A percentile compares a stretch with the other conserved stretches of the same genome.
These are phyloP conservation scores for Mortierella alpina DNA, from an alignment of 192 early-diverging fungal genomes.

Conservation along the genomic window DNA sequence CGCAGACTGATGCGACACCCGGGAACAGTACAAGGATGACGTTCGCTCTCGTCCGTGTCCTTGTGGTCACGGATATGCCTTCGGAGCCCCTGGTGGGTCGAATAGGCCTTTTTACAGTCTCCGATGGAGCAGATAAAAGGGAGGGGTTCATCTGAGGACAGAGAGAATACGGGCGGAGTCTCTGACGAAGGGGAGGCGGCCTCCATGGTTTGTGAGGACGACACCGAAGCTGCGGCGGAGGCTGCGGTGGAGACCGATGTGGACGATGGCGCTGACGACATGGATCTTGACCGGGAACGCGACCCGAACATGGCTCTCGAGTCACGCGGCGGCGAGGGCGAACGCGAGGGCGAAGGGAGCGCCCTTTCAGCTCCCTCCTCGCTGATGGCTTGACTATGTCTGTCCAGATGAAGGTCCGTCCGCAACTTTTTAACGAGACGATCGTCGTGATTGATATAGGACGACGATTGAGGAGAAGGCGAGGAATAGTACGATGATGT, in stretches of 20 bases:
- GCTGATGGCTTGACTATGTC: neutral
- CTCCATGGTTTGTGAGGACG: neutral
- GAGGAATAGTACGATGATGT: conserved; percentile 24
- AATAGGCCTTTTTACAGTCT: conserved; percentile 30
- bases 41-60: conserved; percentile 26
- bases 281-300: conserved; percentile 15
- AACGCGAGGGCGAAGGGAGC: conserved; percentile 15
- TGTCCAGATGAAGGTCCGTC: neutral
- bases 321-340: neutral
- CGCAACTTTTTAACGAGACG: conserved; percentile 2
- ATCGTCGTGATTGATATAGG: neutral
- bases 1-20: conserved; percentile 32
- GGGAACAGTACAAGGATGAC: conserved; percentile 25
- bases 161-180: conserved; percentile 1
- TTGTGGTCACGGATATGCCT: conserved; percentile 40
- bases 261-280: conserved; percentile 7
- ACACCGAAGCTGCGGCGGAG: neutral
- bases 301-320: neutral
- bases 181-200: neutral
- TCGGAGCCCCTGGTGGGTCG: conserved; percentile 30
- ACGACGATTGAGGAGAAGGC: conserved; percentile 29
- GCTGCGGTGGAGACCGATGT: neutral
- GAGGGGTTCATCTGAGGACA: neutral
- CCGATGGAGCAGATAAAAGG: conserved; percentile 25
- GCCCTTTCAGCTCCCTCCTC: neutral